These are phyloP conservation scores for Eudorina sp. DNA, from an alignment of 139 green algal genomes.

Conservation along the genomic window DNA sequence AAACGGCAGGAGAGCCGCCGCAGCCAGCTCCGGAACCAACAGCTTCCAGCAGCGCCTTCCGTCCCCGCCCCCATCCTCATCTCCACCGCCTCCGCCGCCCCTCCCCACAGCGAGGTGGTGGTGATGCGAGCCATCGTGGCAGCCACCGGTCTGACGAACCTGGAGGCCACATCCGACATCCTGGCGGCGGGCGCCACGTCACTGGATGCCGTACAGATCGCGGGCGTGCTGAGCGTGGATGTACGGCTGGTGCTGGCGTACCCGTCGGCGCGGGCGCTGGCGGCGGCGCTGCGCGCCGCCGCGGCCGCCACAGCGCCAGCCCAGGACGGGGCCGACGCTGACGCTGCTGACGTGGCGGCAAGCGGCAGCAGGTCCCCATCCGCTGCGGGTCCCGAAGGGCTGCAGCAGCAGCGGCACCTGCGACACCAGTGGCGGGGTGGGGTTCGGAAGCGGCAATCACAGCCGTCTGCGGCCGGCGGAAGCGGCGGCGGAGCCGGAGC, in stretches of 20 bases:
- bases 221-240: constrained; percentile 21
- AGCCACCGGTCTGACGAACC: constrained; percentile 10
- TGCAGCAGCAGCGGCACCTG: too few relatives aligned
- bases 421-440: not conserved
- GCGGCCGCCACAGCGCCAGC: not conserved
- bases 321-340: not conserved
- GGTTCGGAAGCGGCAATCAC: not conserved
- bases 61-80: too few relatives aligned
- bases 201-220: constrained; percentile 40
- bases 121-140: constrained; percentile 32
- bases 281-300: constrained; percentile 35
- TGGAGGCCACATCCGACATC: constrained; percentile 51
- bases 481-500: not conserved
- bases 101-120: not conserved
- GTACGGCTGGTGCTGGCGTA: constrained; percentile 39
- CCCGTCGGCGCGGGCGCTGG: constrained; percentile 39
- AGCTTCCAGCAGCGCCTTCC: too few relatives aligned
- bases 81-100: not conserved
- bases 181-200: constrained; percentile 29
- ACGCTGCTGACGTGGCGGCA: not conserved
- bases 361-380: too few relatives aligned
- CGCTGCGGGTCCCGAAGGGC: too few relatives aligned
- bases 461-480: too few relatives aligned
- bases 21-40: too few relatives aligned
- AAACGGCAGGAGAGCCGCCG: too few relatives aligned